phyloP scores from a whole-genome alignment of 2,329 filamentous ascomycete species.

The Clonostachys rhizophaga region DNA sequence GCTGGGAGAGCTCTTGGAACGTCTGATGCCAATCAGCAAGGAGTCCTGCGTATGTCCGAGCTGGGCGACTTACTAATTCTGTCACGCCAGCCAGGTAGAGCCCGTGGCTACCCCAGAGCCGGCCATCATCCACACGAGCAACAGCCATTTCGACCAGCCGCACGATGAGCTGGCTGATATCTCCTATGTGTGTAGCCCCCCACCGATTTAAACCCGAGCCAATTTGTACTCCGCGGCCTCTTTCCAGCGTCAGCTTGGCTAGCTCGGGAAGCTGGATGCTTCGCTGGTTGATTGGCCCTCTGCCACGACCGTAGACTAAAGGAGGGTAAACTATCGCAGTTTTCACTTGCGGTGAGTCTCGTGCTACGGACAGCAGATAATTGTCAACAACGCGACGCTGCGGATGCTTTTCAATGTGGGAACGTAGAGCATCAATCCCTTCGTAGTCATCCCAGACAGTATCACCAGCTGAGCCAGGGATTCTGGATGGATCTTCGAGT shows the following conservation, averaged over 20 bases:
- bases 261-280: slow-evolving; percentile 35
- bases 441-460: slow-evolving; percentile 26
- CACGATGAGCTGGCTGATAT: slow-evolving; percentile 20
- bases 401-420: slow-evolving; percentile 16
- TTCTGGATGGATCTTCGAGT: slow-evolving; percentile 18
- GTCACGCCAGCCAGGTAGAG: slow-evolving; percentile 24
- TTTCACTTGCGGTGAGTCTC: slow-evolving; percentile 14
- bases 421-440: slow-evolving; percentile 14
- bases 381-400: slow-evolving; percentile 24
- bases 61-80: slow-evolving; percentile 14
- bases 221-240: slow-evolving; percentile 20
- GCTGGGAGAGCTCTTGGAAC: slow-evolving; percentile 21
- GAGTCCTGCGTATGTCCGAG: not conserved
- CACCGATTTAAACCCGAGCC: slow-evolving; percentile 24
- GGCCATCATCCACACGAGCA: slow-evolving; percentile 6
- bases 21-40: slow-evolving; percentile 6
- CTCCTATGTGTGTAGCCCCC: slow-evolving; percentile 26
- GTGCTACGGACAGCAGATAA: slow-evolving; percentile 21
- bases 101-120: slow-evolving; percentile 30
- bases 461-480: slow-evolving; percentile 17
- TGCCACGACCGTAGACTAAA: slow-evolving; percentile 30
- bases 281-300: slow-evolving; percentile 29
- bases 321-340: slow-evolving; percentile 27
- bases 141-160: slow-evolving; percentile 21
- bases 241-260: slow-evolving; percentile 20